phyloP scores from a whole-genome alignment of 352 stramenopile species.

The Globisporangium abappressorium region DNA sequence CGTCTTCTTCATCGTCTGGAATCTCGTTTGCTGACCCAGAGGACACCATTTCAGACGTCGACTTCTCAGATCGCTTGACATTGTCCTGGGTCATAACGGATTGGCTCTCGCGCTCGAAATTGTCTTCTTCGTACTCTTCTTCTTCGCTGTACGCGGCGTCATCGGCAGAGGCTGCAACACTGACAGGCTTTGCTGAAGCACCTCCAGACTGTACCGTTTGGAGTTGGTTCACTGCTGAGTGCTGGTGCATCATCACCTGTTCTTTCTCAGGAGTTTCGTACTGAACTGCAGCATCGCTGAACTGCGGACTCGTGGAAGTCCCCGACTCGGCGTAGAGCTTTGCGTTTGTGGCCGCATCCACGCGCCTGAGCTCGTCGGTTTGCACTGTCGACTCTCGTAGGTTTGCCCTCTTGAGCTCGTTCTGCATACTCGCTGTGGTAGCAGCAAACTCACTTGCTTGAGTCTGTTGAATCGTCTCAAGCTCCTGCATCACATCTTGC shows the following conservation, averaged over 20 bases:
- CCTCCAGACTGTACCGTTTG: background rate
- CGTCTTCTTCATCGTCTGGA: slow-evolving; percentile 8
- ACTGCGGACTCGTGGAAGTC: slow-evolving; percentile 23
- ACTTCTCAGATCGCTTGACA: background rate
- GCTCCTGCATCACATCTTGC: slow-evolving; percentile 32
- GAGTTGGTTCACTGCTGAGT: background rate
- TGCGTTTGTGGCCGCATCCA: slow-evolving; percentile 43
- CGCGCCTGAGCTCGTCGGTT: slow-evolving; percentile 31
- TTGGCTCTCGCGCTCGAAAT: slow-evolving; percentile 38
- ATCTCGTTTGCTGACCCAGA: slow-evolving; percentile 1
- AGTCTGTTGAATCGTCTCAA: slow-evolving; percentile 33
- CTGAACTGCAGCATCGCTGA: slow-evolving; percentile 32
- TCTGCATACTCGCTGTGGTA: slow-evolving; percentile 14
- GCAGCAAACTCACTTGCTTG: slow-evolving; percentile 26
- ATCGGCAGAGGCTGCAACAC: background rate
- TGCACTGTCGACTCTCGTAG: slow-evolving; percentile 48
- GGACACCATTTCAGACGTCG: background rate
- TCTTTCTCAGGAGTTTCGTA: slow-evolving; percentile 18
- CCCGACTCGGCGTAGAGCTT: slow-evolving; percentile 32
- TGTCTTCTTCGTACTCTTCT: slow-evolving; percentile 35
- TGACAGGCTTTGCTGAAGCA: background rate
- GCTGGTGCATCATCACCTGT: background rate
- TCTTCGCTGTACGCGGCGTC: slow-evolving; percentile 28
- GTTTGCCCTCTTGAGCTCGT: slow-evolving; percentile 27
- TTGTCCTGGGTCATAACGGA: slow-evolving; percentile 1